phyloP scores from a whole-genome alignment of 2,329 filamentous ascomycete species.

The Monosporascus sp. region DNA sequence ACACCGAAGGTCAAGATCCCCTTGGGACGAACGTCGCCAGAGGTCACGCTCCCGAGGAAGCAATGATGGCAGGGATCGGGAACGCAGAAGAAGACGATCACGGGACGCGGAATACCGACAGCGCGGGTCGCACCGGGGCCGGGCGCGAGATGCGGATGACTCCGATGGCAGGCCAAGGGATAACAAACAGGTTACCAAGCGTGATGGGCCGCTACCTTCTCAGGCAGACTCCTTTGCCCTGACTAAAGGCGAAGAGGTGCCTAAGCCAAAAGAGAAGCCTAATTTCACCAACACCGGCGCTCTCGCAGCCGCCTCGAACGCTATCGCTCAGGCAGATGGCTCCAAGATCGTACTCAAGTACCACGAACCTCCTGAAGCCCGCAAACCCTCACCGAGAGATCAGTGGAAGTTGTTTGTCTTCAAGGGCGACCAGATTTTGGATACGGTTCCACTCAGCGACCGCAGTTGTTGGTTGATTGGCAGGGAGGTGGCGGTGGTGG shows the following conservation, averaged over 20 bases:
- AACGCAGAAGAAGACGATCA: slow-evolving; percentile 26
- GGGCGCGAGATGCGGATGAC: slow-evolving; percentile 13
- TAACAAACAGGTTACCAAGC: slow-evolving; percentile 28
- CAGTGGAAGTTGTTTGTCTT: slow-evolving; percentile 91
- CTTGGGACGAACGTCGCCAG: slow-evolving; percentile 14
- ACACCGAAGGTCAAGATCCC: slow-evolving; percentile 22
- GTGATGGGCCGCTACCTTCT: slow-evolving; percentile 50
- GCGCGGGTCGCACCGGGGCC: slow-evolving; percentile 15
- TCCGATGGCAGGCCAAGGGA: slow-evolving; percentile 11
- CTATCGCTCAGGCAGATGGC: slow-evolving; percentile 64
- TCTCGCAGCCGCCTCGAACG: slow-evolving; percentile 83
- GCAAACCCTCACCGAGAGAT: slow-evolving; percentile 74
- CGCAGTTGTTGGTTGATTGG: slow-evolving; percentile 91
- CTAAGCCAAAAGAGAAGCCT: slow-evolving; percentile 73
- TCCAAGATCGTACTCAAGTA: slow-evolving; percentile 84
- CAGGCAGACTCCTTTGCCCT: slow-evolving; percentile 56
- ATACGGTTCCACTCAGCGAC: slow-evolving; percentile 70
- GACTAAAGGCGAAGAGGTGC: slow-evolving; percentile 43
- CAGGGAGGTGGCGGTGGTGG: slow-evolving; percentile 72
- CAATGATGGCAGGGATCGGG: slow-evolving; percentile 17
- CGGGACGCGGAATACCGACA: slow-evolving; percentile 27
- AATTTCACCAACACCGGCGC: slow-evolving; percentile 79
- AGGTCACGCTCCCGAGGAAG: slow-evolving; percentile 20
- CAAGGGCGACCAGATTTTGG: slow-evolving; percentile 73
- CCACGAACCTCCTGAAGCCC: slow-evolving; percentile 87